Base-by-base conservation (phyloP, 805 yeast species). In the Huiozyma sinensis region DNA sequence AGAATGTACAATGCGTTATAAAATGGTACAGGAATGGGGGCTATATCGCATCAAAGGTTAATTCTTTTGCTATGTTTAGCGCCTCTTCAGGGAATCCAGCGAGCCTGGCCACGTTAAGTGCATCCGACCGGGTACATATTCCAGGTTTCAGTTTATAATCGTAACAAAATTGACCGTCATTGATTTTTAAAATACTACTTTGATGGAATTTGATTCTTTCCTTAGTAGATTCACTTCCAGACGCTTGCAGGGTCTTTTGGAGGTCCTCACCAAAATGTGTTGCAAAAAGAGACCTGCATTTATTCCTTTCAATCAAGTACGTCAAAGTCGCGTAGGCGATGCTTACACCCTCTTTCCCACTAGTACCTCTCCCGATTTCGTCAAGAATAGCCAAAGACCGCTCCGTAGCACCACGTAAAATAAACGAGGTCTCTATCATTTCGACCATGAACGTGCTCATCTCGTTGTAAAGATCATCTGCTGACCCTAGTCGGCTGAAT, bases 361-460 rank as follows among this genome's bases (percentile, higher is more conserved):
- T 82, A 0, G 96, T 88, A 0, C 96, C 96, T 44, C 95, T 69
- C 1, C 96, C 96, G 24, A 88, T 78, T 55, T 88, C 96, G 61
- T 88, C 96, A 44, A 88, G 68, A 24, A 88, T 78, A 0, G 90
- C 83, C 48, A 88, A 65, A 0, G 95, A 85, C 33, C 71, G 66
- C 1, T 66, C 52, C 0, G 92, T 81, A 7, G 94, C 81, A 37
- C 76, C 73, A 34, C 73, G 67, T 33, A 88, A 58, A 33, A 88
- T 86, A 38, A 69, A 64, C 2, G 86, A 76, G 2, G 95, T 82
- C 58, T 88, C 96, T 35, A 80, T 70, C 95, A 88, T 86, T 54
- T 88, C 96, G 11, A 83, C 85, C 95, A 87, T 85, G 55, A 88
- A 88, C 0, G 96, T 87, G n/a, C 92, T 82, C 54, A 82, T 76